Evolutionary conservation across 2,329 filamentous ascomycete species (phyloP).

Genomic region (Teratosphaeria pseudoeucalypti): DNA sequence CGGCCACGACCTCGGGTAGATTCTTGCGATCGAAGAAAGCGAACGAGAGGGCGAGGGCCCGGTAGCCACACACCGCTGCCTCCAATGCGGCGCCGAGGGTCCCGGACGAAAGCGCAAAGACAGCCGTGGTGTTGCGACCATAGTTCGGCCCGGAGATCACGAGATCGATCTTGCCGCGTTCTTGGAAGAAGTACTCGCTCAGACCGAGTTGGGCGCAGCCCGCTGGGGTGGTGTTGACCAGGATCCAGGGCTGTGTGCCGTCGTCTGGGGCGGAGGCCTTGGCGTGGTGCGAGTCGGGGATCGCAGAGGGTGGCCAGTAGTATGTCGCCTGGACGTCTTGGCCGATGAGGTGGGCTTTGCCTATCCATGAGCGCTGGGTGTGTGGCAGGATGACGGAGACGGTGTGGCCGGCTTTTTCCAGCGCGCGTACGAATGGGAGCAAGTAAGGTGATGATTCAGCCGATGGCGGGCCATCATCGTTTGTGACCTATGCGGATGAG

Average conservation of each 20-base stretch:
- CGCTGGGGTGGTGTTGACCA: slow-evolving; percentile 41
- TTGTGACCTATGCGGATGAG: slow-evolving; percentile 31
- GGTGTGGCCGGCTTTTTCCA: slow-evolving; percentile 59
- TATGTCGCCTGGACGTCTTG: slow-evolving; percentile 59
- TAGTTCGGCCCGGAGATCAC: slow-evolving; percentile 42
- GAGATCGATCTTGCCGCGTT: slow-evolving; percentile 35
- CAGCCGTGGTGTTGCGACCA: slow-evolving; percentile 40
- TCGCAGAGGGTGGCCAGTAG: slow-evolving; percentile 38
- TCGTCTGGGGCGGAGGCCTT: slow-evolving; percentile 8
- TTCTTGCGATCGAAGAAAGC: slow-evolving; percentile 83
- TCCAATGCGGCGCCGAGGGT: slow-evolving; percentile 43
- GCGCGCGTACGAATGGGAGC: slow-evolving; percentile 35
- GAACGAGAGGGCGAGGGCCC: slow-evolving; percentile 73
- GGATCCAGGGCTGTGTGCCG: slow-evolving; percentile 35
- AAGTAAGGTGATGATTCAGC: slow-evolving; percentile 40
- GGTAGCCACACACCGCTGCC: slow-evolving; percentile 36
- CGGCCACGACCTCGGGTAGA: slow-evolving; percentile 68
- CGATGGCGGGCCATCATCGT: slow-evolving; percentile 44
- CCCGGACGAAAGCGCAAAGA: slow-evolving; percentile 39
- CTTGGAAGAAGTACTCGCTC: slow-evolving; percentile 37
- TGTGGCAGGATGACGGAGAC: slow-evolving; percentile 88
- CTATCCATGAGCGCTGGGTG: slow-evolving; percentile 92
- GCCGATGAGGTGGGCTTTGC: slow-evolving; percentile 93
- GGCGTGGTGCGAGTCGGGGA: slow-evolving; percentile 14
- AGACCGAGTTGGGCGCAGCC: slow-evolving; percentile 41